Conservation (phyloP, 2,329 filamentous ascomycete species). For the Tolypocladium amazonense region DNA sequence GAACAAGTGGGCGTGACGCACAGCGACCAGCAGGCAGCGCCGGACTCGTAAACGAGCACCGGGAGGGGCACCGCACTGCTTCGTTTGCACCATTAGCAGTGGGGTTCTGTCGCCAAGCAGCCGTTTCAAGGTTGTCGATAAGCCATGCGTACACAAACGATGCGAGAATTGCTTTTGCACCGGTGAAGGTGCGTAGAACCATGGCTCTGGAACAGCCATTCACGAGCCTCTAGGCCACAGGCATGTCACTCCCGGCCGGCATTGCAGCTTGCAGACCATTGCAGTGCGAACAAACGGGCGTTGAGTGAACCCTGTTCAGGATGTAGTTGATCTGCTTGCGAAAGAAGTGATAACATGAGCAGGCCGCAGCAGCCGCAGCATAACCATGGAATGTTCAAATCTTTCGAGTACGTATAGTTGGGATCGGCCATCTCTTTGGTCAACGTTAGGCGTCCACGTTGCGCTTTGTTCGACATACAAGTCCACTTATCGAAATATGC, state of each 20-base stretch:
- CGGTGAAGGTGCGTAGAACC: not conserved
- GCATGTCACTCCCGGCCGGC: not conserved
- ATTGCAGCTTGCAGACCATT: not conserved
- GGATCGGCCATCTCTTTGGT: not conserved
- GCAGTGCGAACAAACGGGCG: not conserved
- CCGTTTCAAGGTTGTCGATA: not conserved
- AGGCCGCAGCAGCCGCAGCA: not conserved
- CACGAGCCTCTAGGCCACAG: not conserved
- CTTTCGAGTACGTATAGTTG: not conserved
- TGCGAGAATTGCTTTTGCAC: not conserved
- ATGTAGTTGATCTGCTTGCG: not conserved
- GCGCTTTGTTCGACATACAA: not conserved
- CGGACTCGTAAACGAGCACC: not conserved
- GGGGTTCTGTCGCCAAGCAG: not conserved
- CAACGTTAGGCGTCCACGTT: not conserved
- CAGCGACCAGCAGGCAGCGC: not conserved
- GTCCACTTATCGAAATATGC: not conserved
- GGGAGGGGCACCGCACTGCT: not conserved
- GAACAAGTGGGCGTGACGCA: not conserved
- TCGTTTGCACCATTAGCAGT: not conserved
- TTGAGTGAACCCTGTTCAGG: not conserved
- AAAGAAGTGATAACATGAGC: too few species aligned
- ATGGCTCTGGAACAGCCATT: not conserved
- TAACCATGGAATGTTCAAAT: too few species aligned
- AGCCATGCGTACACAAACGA: not conserved